Base-by-base conservation (phyloP, 2,329 filamentous ascomycete genomes). In the Diplodia scrobiculata region DNA sequence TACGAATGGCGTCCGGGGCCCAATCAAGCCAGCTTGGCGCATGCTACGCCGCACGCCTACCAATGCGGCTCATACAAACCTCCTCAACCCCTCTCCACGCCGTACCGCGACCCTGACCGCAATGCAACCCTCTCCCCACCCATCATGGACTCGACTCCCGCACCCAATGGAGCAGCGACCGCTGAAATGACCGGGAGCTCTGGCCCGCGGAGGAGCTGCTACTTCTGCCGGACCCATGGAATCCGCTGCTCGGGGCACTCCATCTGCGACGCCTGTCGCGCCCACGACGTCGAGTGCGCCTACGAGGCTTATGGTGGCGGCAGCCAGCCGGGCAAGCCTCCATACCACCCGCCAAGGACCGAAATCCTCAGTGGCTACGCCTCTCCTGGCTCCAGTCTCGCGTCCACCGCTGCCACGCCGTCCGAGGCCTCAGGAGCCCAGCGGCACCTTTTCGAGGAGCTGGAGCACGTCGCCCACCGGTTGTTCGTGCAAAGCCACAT, bases 281-380 rank as follows among this genome's bases (percentile, higher is more conserved):
- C 68, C 47, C 68, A 67, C 38, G 70, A 68, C 53, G 63, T 70
- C 54, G 70, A 70, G 54, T 71, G 69, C 62, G 65, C 70, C 41
- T 70, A 70, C 34, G 70, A 70, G 66, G 66, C 68, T 6, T 68
- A 66, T 19, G 70, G 70, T 66, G 69, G 69, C 29, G 63, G 69
- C 17, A 67, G 69, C 5, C 52, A 54, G 13, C 29, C 52, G 52
- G 17, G 7, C 19, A 45, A 27, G 54, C 21, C 54, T 29, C 19
- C 3, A 6, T 14, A 21, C 13, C 29, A 45, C 14, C 34, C 34
- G n/a, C 34, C 34, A 14, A 27, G 54, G 36, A 45, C 54, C 21
- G 54, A 58, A 36, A 58, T 45, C 5, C 36, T 58, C 34, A 58
- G 21, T 6, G 54, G 36, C 17, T 58, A 58, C 17, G 34, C 54